phyloP scores from a whole-genome alignment of 2,329 filamentous ascomycete genomes.

The Aspergillus aculeatinus region DNA sequence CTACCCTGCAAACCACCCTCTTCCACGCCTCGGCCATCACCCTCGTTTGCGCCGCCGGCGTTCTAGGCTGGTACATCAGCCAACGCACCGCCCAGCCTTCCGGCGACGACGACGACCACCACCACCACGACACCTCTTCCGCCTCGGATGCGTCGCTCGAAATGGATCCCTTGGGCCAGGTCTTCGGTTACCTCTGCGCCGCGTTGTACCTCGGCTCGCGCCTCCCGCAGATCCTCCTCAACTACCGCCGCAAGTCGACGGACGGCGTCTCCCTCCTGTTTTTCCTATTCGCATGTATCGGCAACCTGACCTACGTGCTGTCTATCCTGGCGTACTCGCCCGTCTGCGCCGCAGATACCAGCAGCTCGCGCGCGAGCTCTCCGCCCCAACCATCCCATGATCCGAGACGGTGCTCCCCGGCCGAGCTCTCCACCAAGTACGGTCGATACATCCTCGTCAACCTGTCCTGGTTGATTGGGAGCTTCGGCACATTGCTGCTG shows the following conservation, averaged over 20 bases:
- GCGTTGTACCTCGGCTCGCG: slow-evolving; percentile 84
- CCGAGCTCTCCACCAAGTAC: slow-evolving; percentile 69
- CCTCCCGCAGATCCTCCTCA: slow-evolving; percentile 85
- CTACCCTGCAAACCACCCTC: slow-evolving; percentile 51
- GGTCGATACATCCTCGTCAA: slow-evolving; percentile 84
- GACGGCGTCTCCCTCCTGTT: slow-evolving; percentile 93
- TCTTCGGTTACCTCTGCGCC: slow-evolving; percentile 93
- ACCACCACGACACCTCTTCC: slow-evolving; percentile 13
- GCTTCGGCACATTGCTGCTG: slow-evolving; percentile 79
- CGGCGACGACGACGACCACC: slow-evolving; percentile 18
- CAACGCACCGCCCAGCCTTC: slow-evolving; percentile 41
- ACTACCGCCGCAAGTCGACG: slow-evolving; percentile 87
- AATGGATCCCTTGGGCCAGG: slow-evolving; percentile 77
- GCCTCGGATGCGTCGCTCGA: slow-evolving; percentile 43
- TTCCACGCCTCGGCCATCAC: slow-evolving; percentile 76
- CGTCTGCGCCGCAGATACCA: slow-evolving; percentile 50
- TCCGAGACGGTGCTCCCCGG: slow-evolving; percentile 55
- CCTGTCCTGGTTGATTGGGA: slow-evolving; percentile 84
- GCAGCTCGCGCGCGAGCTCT: background rate
- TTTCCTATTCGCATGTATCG: slow-evolving; percentile 93
- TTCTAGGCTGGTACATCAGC: slow-evolving; percentile 81
- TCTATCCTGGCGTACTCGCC: slow-evolving; percentile 90
- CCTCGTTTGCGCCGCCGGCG: slow-evolving; percentile 79
- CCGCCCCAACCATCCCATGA: slow-evolving; percentile 12
- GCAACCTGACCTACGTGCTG: slow-evolving; percentile 89